Conservation (phyloP, 164 flowering plant species). For the Stephania yunnanensis region DNA sequence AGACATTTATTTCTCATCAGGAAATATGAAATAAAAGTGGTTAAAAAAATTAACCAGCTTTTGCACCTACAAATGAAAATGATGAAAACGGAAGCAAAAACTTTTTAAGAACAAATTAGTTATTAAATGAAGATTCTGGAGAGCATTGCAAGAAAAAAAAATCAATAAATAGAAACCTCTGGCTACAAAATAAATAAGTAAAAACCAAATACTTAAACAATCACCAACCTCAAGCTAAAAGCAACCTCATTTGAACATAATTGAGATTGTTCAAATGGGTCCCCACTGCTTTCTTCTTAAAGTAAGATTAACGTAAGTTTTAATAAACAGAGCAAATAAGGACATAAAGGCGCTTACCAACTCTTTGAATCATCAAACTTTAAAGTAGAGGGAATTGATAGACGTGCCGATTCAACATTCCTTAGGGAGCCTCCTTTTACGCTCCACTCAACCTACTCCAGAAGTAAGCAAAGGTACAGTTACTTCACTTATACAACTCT, state of each 20-base stretch:
- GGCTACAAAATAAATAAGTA: background rate
- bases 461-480: background rate
- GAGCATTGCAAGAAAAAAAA: background rate
- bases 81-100: background rate
- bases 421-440: slow-evolving; percentile 86
- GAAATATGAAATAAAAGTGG: background rate
- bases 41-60: background rate
- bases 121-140: background rate
- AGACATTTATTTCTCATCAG: background rate
- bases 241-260: background rate
- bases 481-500: background rate
- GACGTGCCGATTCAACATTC: slow-evolving; percentile 87
- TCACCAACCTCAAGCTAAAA: background rate
- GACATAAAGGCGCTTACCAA: slow-evolving; percentile 43
- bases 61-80: background rate
- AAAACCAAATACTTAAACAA: background rate
- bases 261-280: background rate
- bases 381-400: slow-evolving; percentile 85
- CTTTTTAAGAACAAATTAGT: background rate
- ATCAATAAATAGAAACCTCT: background rate
- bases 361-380: slow-evolving; percentile 73
- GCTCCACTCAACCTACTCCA: slow-evolving; percentile 82
- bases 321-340: background rate
- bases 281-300: background rate
- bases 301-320: background rate